Base-by-base conservation (phyloP, 1,284 basidiomycete genomes). In the Vanrija pseudolonga region DNA sequence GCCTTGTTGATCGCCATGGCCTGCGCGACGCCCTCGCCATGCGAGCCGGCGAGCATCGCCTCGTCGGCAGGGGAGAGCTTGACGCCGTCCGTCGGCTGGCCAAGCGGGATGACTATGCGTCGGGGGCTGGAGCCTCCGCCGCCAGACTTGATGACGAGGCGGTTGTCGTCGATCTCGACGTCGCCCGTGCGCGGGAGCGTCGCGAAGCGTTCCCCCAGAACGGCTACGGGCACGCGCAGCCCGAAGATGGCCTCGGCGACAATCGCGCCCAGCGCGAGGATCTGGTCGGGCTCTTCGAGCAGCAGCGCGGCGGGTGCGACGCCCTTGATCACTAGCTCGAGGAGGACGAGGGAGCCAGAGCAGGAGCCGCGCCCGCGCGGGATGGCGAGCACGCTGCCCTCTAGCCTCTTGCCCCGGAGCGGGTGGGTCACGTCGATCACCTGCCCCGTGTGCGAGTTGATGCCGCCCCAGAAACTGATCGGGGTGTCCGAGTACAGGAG, bases 381-480 rank as follows among this genome's bases (percentile, higher is more conserved):
- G 20, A 57, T 36, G 12, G 56, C 56, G 43, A 57, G 51, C 2
- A 57, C 41, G 14, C 32, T 38, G 8, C 47, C 48, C 3, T 18
- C 19, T 11, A 57, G 45, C 2, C 3, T 20, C 7, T 17, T 8
- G 9, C 51, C 51, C 11, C 38, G 11, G 5, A 57, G 40, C 5
- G 56, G 56, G 40, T 57, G 56, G 23, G 52, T 50, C 17, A 53
- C 47, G 48, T 57, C 56, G 8, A 57, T 36, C 2, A 57, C 51
- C 0, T 9, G 6, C 3, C 51, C 56, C 0, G 44, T 47, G 1
- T 44, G 15, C 9, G 56, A 42, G 22, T 53, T 44, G 2, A 50
- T 48, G 23, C 56, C 56, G 28, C 56, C 56, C 56, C 56, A 57
- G 15, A 57, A 50, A 0, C 38, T 43, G 20, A 57, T 26, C 0